Base-by-base conservation (phyloP, 2,329 filamentous ascomycete species). In the Aotearoamyces nothofagi region DNA sequence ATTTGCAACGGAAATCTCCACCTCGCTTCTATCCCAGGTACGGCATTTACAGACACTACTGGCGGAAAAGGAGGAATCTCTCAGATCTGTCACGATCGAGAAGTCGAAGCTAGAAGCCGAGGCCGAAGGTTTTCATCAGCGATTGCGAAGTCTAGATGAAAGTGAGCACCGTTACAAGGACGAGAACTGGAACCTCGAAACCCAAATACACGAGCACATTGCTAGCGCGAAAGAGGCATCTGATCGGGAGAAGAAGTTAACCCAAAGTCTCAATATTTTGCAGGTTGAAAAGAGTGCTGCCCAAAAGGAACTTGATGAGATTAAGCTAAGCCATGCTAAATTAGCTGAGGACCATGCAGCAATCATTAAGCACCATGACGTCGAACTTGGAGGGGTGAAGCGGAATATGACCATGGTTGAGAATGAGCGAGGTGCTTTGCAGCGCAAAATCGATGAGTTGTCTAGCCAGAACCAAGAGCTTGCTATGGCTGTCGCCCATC, bases 1-100 rank as follows among this genome's bases (percentile, higher is more conserved):
- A 44, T 92, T 98, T 47, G 90, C 87, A n/a, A 86, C 90, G 28
- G 87, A 98, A 49, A 94, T 98, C 45, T 94, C 84, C 47, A 93
- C 83, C 5, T 93, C 84, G 2, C 63, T 98, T 29, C 76, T 98
- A 29, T 75, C 79, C n/a, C 90, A 96, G 56, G 80, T 98, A 28
- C 78, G 90, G 37, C 84, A 90, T 48, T 57, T 98, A 31, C 90
- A 98, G 52, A 67, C 75, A 3, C 62, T 92, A 10, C 65, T 98
- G 8, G 69, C 77, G 0, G 84, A 96, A 55, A 80, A 83, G 40
- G 90, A 98, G 38, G 86, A 93, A 29, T 66, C 82, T 26, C 59
- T 94, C 39, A 86, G 80, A 50, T 66, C 74, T 11, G 62, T 75
- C 36, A 78, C 78, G 41, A 52, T 72, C 29, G 82, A 92, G 37